These are phyloP conservation scores for Amanita exitialis DNA, from an alignment of 768 basidiomycete species.

Conservation along the genomic window DNA sequence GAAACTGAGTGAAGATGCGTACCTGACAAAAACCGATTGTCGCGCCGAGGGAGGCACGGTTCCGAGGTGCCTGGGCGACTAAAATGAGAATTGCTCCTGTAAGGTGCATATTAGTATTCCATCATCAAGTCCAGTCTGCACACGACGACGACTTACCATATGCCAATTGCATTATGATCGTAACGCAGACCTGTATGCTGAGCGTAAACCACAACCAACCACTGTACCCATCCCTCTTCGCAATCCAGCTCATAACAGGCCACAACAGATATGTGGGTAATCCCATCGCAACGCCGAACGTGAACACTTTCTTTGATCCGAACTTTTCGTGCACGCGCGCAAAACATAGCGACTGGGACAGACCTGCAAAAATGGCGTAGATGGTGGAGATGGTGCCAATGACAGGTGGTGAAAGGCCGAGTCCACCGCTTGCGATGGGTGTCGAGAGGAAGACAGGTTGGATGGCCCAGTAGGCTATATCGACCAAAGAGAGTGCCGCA, in stretches of 20 bases:
- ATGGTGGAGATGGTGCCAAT: conserved; percentile 48
- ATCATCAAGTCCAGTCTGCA: background rate
- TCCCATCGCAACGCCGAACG: conserved; percentile 28
- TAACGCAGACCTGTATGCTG: background rate
- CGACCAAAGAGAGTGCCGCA: conserved; percentile 39
- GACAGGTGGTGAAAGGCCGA: conserved; percentile 41
- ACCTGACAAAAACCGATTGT: background rate
- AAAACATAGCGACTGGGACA: conserved; percentile 46
- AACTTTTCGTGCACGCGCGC: conserved; percentile 34
- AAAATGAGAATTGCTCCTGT: background rate
- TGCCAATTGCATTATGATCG: background rate
- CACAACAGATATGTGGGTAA: conserved; percentile 35
- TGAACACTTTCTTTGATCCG: conserved; percentile 41
- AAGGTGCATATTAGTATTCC: background rate
- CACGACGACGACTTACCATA: background rate
- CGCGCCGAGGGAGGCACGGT: background rate
- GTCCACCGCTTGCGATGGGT: conserved; percentile 49
- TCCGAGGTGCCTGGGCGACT: background rate
- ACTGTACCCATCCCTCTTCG: background rate
- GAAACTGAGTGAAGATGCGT: background rate
- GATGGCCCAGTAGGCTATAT: conserved; percentile 47
- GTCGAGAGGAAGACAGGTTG: conserved; percentile 60
- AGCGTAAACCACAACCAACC: background rate
- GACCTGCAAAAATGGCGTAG: conserved; percentile 43
- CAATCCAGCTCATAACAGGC: conserved; percentile 21